Conservation (phyloP, 108 stramenopile genomes). For the Cyclotella distinguenda region DNA sequence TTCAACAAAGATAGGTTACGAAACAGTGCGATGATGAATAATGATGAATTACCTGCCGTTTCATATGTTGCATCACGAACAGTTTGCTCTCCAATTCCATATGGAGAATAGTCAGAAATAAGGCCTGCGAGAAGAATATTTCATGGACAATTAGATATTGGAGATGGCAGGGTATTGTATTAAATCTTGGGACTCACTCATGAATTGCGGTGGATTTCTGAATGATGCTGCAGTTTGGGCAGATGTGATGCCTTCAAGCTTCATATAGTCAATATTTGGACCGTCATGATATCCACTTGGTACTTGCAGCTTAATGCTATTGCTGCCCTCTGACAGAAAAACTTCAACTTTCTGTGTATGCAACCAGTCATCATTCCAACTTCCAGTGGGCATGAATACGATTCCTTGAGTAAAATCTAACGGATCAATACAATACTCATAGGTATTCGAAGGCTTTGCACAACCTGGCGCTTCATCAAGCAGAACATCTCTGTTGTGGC, state of each 20-base stretch:
- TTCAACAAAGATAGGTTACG: too few species aligned
- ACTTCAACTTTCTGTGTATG: slow-evolving; percentile 18
- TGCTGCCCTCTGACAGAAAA: slow-evolving; percentile 12
- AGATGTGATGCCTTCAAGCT: slow-evolving; percentile 29
- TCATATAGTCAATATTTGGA: slow-evolving; percentile 45
- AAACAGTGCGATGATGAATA: too few species aligned
- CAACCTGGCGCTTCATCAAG: slow-evolving; percentile 8
- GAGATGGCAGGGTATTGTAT: too few species aligned
- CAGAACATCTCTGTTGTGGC: not conserved
- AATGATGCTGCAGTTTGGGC: slow-evolving; percentile 32
- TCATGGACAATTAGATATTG: too few species aligned
- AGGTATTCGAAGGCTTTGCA: not conserved
- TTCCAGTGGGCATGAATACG: slow-evolving; percentile 24
- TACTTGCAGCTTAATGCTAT: slow-evolving; percentile 19
- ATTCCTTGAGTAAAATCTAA: slow-evolving; percentile 24
- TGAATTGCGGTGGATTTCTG: slow-evolving; percentile 65
- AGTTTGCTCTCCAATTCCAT: slow-evolving; percentile 39
- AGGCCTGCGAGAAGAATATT: slow-evolving; percentile 1
- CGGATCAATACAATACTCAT: slow-evolving; percentile 36
- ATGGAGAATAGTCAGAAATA: slow-evolving; percentile 19
- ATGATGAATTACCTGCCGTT: slow-evolving; percentile 51
- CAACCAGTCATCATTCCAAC: slow-evolving; percentile 26
- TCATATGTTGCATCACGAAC: slow-evolving; percentile 63
- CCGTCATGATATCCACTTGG: slow-evolving; percentile 9
- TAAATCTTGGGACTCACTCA: too few species aligned